Evolutionary conservation across 2,329 filamentous ascomycete genomes (phyloP), one percentile per base, ranked within the genome.

Genomic region (Trichoderma koningii): DNA sequence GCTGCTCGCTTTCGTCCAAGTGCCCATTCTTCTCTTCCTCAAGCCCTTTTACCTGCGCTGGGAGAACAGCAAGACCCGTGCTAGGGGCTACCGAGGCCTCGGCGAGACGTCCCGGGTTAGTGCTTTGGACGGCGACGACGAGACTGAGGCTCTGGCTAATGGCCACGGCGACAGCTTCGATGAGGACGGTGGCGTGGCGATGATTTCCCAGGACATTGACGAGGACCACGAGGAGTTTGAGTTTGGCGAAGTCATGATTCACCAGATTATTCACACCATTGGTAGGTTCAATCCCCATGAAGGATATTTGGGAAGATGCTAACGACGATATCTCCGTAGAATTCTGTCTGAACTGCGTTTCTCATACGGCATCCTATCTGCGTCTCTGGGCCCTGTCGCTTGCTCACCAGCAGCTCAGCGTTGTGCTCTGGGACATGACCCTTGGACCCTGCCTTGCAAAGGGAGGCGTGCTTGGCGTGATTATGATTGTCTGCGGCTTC

Each of bases 301-400:
- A n/a, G 30, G 15, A 3, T 44, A 2, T 21, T 17, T 1, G 7
- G 28, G 6, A 17, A 56, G 2, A n/a, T 47, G 7, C 60, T 55
- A 47, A 63, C 50, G 28, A n/a, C 3, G 10, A 28, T 19, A 3
- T 14, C 12, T 66, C 38, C 30, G 5, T 70, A 93, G 92, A 99
- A 84, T 99, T 99, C 82, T 99, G 95, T 76, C 85, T 99, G 72
- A 99, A 99, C 83, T 98, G 94, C 77, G 94, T 99, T 68, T 99
- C 95, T 34, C 95, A 99, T 80, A 99, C 96, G 5, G 95, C 95
- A 5, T 99, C 95, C 1, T 99, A 99, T 79, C 90, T 99, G 55
- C 95, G 95, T 83, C 90, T 99, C 51, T 99, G 95, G 95, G 95
- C 95, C 38, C 79, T 99, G 71, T 99, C 95, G 2, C 89, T 99